These are phyloP conservation scores for Saccharomycopsis sp. DNA, from an alignment of 805 yeast genomes.

Conservation along the genomic window DNA sequence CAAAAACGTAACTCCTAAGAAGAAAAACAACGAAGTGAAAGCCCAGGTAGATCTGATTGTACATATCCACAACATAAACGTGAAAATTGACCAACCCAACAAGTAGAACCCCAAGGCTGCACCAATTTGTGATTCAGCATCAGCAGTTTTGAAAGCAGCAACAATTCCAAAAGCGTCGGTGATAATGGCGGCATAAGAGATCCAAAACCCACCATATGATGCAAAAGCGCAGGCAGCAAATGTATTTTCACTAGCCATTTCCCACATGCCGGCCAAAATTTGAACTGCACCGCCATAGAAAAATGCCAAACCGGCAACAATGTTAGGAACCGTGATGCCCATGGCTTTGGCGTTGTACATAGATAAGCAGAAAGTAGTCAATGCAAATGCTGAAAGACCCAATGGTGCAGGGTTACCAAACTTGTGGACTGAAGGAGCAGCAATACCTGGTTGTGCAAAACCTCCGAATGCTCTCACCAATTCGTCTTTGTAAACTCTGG, in stretches of 20 bases:
- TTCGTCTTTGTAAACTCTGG: conserved; percentile 57
- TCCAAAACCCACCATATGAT: conserved; percentile 68
- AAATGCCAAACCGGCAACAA: conserved; percentile 50
- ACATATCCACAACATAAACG: conserved; percentile 44
- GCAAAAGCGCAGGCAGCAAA: conserved; percentile 61
- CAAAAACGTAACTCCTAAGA: conserved; percentile 47
- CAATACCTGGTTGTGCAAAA: conserved; percentile 63
- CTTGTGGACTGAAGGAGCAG: conserved; percentile 50
- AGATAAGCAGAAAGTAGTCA: conserved; percentile 55
- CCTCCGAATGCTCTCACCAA: conserved; percentile 73
- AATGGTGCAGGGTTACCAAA: conserved; percentile 64
- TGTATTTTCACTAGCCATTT: conserved; percentile 53
- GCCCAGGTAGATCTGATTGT: conserved; percentile 62
- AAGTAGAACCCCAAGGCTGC: conserved; percentile 55
- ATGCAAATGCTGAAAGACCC: conserved; percentile 54
- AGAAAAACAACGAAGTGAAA: conserved; percentile 49
- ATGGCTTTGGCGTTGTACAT: conserved; percentile 49
- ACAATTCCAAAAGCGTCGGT: conserved; percentile 54
- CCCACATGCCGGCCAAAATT: conserved; percentile 61
- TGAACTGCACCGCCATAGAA: conserved; percentile 61
- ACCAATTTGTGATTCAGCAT: conserved; percentile 29
- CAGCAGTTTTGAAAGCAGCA: conserved; percentile 39
- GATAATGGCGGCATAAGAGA: conserved; percentile 53
- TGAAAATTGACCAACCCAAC: conserved; percentile 61
- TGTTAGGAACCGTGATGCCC: conserved; percentile 44